Evolutionary conservation across 2,329 filamentous ascomycete species (phyloP).

Genomic region (Phaeosphaeria sp.): DNA sequence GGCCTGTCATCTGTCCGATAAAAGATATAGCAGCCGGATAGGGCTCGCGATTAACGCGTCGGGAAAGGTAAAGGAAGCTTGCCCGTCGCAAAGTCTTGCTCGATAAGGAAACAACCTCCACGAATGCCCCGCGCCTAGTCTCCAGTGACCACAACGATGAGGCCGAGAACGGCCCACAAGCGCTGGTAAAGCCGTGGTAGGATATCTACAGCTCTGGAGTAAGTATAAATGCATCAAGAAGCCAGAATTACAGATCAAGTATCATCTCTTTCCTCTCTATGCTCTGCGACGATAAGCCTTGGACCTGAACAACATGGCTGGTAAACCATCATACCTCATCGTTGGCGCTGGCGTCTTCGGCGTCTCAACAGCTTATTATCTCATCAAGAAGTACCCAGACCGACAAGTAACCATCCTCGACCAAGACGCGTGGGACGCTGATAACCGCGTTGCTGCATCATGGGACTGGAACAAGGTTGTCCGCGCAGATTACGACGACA

Average conservation of each 20-base stretch:
- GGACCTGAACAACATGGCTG: conserved; percentile 33
- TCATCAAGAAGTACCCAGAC: conserved; percentile 50
- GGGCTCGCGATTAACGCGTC: conserved; percentile 19
- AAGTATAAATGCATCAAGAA: conserved; percentile 24
- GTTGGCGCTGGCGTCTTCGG: conserved; percentile 48
- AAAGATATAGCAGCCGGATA: conserved; percentile 33
- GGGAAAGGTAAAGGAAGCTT: conserved; percentile 18
- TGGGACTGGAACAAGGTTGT: conserved; percentile 79
- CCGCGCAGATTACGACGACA: conserved; percentile 71
- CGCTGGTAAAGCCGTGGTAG: conserved; percentile 10
- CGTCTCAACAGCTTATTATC: conserved; percentile 48
- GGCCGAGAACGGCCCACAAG: conserved; percentile 31
- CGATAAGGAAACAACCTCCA: conserved; percentile 36
- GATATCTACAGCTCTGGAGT: conserved; percentile 11
- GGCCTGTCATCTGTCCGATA: conserved; percentile 24
- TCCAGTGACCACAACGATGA: conserved; percentile 19
- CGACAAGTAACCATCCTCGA: conserved; percentile 52
- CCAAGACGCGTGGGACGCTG: conserved; percentile 39
- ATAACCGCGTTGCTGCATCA: conserved; percentile 63
- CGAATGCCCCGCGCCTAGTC: conserved; percentile 32
- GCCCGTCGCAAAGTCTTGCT: conserved; percentile 37
- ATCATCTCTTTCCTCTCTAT: conserved; percentile 14
- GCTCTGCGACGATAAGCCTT: conserved; percentile 20
- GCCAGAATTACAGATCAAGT: conserved; percentile 9
- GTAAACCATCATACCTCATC: conserved; percentile 42